Conservation (phyloP, 2,329 filamentous ascomycete species). For the Sporothrix protearum region DNA sequence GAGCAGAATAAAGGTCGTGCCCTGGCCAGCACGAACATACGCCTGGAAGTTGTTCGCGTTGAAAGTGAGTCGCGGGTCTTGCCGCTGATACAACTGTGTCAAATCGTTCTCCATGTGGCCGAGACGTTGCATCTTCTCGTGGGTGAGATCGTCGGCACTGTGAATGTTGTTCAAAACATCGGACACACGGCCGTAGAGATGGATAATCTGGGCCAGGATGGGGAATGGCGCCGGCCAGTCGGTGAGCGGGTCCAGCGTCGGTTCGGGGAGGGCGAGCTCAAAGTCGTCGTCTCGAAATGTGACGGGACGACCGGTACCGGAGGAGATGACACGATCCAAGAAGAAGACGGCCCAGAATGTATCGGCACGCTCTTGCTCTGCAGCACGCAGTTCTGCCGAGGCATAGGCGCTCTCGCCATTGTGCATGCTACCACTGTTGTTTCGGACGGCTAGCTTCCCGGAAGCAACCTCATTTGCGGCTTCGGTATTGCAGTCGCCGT, state of each 20-base stretch:
- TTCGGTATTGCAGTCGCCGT: conserved; percentile 32
- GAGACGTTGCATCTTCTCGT: conserved; percentile 68
- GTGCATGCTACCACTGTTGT: conserved; percentile 33
- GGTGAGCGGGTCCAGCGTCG: conserved; percentile 50
- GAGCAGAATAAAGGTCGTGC: conserved; percentile 80
- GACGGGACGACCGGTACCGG: conserved; percentile 77
- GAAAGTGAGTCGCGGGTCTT: conserved; percentile 74
- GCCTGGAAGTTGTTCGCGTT: conserved; percentile 82
- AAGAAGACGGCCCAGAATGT: conserved; percentile 91
- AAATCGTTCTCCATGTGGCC: conserved; percentile 76
- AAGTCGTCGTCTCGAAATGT: conserved; percentile 82
- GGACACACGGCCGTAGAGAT: conserved; percentile 79
- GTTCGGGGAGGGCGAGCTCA: conserved; percentile 66
- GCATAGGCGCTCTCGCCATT: conserved; percentile 41
- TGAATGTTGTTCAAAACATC: conserved; percentile 81
- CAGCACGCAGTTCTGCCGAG: conserved; percentile 56
- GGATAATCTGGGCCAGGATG: conserved; percentile 75
- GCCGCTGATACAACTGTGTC: conserved; percentile 66
- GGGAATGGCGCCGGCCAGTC: conserved; percentile 77
- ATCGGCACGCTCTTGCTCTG: conserved; percentile 78
- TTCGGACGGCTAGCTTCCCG: conserved; percentile 38
- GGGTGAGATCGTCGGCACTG: conserved; percentile 67
- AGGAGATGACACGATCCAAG: conserved; percentile 81
- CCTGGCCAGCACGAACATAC: conserved; percentile 75
- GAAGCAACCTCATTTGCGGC: background rate